Base-by-base conservation (phyloP, 768 basidiomycete species). In the Lactarius sanguifluus region DNA sequence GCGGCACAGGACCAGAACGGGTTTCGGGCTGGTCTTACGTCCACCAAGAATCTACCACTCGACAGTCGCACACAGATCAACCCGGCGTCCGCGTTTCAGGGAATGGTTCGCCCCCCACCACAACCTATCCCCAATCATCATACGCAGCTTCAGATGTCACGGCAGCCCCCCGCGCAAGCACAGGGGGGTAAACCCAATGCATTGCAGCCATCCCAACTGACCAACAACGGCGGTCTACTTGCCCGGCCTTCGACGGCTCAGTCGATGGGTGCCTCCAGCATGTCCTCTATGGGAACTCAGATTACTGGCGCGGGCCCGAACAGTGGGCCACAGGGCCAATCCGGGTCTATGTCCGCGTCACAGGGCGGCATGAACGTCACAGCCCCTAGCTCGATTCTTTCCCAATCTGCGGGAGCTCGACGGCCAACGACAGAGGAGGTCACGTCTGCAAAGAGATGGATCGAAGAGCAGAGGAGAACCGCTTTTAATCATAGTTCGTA, bases 1-100 rank as follows among this genome's bases (percentile, higher is more conserved):
- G 15, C 66, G 0, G 62, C 62, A 7, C 66, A 67, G 38, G 66
- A 67, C 18, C 66, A 67, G 58, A 67, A 47, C 15, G 66, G 66
- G n/a, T 67, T 67, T 16, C 66, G 66, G n/a, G 20, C 43, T 8
- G 66, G 41, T 56, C 50, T 67, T 13, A 63, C 65, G 25, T 62
- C 60, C 16, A 57, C 61, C 15, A 67, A 67, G 58, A 64, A 45
- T 50, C 52, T 36, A 15, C 41, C 57, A 4, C 52, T 60, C 36
- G 66, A 67, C 40, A 57, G 34, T 36, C 66, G 66, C 9, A 28
- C 57, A 59, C 66, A 63, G 36, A 30, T 64, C n/a, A 64, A 60
- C 36, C 62, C 64, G 30, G 15, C 34, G 7, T 30, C 66, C 1
- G 20, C 52, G 5, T 50, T 59, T 60, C 66, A 59, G 40, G 28